Base-by-base conservation (phyloP, 495 filamentous ascomycete species). In the Jackrogersella multiformis region DNA sequence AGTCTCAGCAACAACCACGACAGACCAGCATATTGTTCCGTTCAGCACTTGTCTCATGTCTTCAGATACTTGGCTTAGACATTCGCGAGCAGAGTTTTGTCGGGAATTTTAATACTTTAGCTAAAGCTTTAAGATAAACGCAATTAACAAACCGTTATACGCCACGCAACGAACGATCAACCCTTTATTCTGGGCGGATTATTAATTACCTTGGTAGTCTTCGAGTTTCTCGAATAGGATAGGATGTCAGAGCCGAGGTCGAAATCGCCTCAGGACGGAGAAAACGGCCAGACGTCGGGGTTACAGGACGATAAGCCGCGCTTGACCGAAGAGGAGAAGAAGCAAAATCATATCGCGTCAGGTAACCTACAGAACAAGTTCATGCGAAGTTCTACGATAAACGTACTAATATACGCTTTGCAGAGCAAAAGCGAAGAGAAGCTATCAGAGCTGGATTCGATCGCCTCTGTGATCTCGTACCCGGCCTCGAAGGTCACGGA, bases 401-500 rank as follows among this genome's bases (percentile, higher is more conserved):
- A 16, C 7, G 0, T 16, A 13, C 39, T 66, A 16, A 56, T 48
- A 15, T 13, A 23, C 5, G n/a, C n/a, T 0, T 28, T n/a, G 12
- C 48, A 86, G 94, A 97, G 76, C 90, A 96, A 74, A 96, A 97
- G 77, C 89, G 94, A 10, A 89, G 94, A 28, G 86, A 90, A 67
- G 90, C 89, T 3, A 97, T 97, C 62, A 86, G 94, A 26, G 87
- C 90, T 28, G 92, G 90, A n/a, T 96, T 95, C 67, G 93, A 97
- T 76, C 82, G 87, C 16, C 82, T 97, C 1, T 89, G 90, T n/a
- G 85, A 88, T 42, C 82, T 94, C 38, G 92, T 97, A 15, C 94
- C 94, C 0, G 93, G 92, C 0, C 76, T 94, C 13, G 87, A 91
- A 72, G 93, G 93, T 5, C 90, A 93, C 73, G 92, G 90, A 0